Base-by-base conservation (phyloP, 2,329 filamentous ascomycete species). In the Bretziella fagacearum region DNA sequence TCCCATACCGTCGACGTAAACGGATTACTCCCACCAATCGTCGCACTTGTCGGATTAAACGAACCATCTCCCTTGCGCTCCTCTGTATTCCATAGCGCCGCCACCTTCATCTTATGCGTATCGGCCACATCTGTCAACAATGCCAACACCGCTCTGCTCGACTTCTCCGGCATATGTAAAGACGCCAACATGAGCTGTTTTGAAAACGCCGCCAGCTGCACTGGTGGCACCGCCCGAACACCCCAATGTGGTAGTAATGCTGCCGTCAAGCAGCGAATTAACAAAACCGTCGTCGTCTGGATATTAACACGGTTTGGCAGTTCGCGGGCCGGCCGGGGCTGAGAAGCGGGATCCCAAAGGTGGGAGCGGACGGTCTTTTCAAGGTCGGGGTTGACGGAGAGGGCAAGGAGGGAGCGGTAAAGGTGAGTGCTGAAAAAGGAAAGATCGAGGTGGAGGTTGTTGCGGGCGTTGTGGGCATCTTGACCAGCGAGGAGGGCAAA, bases 401-500 rank as follows among this genome's bases (percentile, higher is more conserved):
- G 73, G 1, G 81, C 71, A 54, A 89, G 74, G 4, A 98, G 73
- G 13, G 83, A 83, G 55, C 79, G 80, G 70, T 93, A 98, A 50
- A 98, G 82, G 62, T 95, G 84, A 11, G 82, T 84, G 56, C 85
- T 87, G 71, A 98, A 98, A 70, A 87, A 95, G 56, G 81, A 85
- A 30, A 98, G 75, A 60, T 98, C 93, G 42, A 98, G 78, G 57
- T 87, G 83, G 3, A 96, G 73, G 37, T 79, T 71, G 36, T 79
- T 74, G 49, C 85, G 81, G 42, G 85, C 82, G 63, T 86, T 89
- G 64, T 83, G 80, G 13, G 79, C 85, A 57, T 95, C 89, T 65
- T 98, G 91, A 42, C 91, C 89, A 53, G 91, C 84, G 32, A 98
- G 77, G 5, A 98, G 77, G n/a, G 89, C 86, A 58, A 93, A 96